phyloP scores from a whole-genome alignment of 257 asterid genomes.

The Handroanthus guayacan region DNA sequence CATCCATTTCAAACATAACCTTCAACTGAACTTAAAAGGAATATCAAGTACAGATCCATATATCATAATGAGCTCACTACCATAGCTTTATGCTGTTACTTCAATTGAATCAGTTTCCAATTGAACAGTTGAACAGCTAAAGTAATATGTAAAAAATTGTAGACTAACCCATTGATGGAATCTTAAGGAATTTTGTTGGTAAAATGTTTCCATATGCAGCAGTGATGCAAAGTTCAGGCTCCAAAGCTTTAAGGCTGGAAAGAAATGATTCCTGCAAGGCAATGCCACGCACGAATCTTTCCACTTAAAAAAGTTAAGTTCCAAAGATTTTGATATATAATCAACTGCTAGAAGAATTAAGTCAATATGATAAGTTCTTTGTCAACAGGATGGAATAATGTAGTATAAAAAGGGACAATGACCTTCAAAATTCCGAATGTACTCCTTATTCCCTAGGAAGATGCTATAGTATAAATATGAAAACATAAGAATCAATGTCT shows the following conservation, averaged over 20 bases:
- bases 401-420: not conserved
- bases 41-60: not conserved
- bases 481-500: not conserved
- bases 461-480: not conserved
- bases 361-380: not conserved
- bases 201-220: conserved; percentile 97
- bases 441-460: not conserved
- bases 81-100: not conserved
- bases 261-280: conserved; percentile 78
- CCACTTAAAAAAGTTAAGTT: no score
- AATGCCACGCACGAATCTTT: conserved; percentile 6
- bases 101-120: not conserved
- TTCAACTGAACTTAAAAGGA: not conserved
- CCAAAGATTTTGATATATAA: not conserved
- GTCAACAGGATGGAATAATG: not conserved
- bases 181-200: conserved; percentile 81
- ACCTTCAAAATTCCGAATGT: not conserved
- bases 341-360: conserved; percentile 23
- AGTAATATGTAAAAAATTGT: not conserved
- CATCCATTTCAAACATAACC: not conserved
- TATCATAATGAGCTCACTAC: not conserved
- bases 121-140: conserved; percentile 1
- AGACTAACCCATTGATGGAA: conserved; percentile 87
- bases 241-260: conserved; percentile 64
- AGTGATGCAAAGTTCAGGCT: conserved; percentile 93